Evolutionary conservation across 352 stramenopile genomes (phyloP), one percentile per base, ranked within the genome.

Genomic region (Saprolegnia diclina): DNA sequence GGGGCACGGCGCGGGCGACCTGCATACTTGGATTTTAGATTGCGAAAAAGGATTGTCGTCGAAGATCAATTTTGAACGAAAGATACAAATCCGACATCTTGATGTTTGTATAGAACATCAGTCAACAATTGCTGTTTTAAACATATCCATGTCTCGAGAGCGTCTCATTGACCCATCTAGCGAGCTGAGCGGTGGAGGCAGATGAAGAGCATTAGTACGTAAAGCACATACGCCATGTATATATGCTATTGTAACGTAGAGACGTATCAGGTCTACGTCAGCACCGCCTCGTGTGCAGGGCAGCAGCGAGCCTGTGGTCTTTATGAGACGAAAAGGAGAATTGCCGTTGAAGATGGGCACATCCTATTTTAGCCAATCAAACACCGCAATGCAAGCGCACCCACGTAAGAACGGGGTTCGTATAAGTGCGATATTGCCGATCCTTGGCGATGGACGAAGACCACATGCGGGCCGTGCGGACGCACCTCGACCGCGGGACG

Each of bases 401-500:
- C 44, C 19, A 57, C 13, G 2, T 57, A 57, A 57, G 37, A 29
- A 50, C 50, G 48, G 48, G 14, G 37, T 24, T 40, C 37, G 10
- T 21, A 40, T 10, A 22, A 54, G 52, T 66, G 37, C 19, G 50
- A 40, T 40, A 40, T 40, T 38, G 32, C 16, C 38, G 18, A 29
- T 55, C 38, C 21, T 42, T 5, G 22, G 37, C 13, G 42, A 66
- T 66, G 57, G 42, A 66, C n/a, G 35, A 66, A 32, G 55, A 42
- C 53, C 44, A 66, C 40, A 40, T 66, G 37, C n/a, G 24, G 16
- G 50, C 35, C 21, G 57, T 42, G 18, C 57, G 55, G 57, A 40
- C 24, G 42, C 32, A 66, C 57, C n/a, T 66, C 9, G 16, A 24
- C 35, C 35, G 50, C 35, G 50, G 50, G 21, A 42, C 42, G 13